These are phyloP conservation scores for Termitomyces sp. DNA, from an alignment of 768 basidiomycete species.

Conservation along the genomic window DNA sequence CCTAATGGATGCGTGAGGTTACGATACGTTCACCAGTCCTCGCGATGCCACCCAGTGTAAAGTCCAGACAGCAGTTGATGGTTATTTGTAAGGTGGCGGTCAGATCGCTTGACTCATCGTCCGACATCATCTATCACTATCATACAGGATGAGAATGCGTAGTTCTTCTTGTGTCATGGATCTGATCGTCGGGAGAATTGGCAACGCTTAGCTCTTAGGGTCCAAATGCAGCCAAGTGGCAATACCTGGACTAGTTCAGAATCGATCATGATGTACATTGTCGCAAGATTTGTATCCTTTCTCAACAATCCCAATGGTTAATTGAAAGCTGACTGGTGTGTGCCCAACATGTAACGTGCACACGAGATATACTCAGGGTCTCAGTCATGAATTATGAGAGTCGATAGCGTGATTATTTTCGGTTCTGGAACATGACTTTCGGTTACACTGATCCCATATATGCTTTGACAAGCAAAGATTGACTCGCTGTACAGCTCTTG, in stretches of 20 bases:
- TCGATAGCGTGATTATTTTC: slow-evolving; percentile 23
- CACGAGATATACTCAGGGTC: not conserved
- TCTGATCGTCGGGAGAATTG: not conserved
- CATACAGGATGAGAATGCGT: not conserved
- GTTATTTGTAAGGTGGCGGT: slow-evolving; percentile 35
- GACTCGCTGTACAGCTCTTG: not conserved
- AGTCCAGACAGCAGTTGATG: slow-evolving; percentile 21
- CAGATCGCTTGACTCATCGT: slow-evolving; percentile 8
- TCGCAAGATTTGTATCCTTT: not conserved
- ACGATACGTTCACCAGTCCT: slow-evolving; percentile 2
- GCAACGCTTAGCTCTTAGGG: not conserved
- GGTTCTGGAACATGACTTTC: not conserved
- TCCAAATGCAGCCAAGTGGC: not conserved
- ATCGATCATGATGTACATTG: not conserved
- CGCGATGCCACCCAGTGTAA: slow-evolving; percentile 9
- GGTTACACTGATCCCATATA: not conserved
- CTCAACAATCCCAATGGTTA: not conserved
- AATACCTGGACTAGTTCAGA: not conserved
- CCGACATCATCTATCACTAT: not conserved
- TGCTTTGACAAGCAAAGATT: not conserved
- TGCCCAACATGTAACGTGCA: too few species aligned
- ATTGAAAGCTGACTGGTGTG: not conserved
- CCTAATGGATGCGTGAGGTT: slow-evolving; percentile 1
- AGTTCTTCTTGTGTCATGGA: not conserved
- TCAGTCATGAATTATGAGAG: slow-evolving; percentile 19